A percentile compares a stretch with the other conserved stretches of the same genome.
Evolutionary conservation across 2,329 filamentous ascomycete species (phyloP).

Genomic region (Aspergillus fumigatus): DNA sequence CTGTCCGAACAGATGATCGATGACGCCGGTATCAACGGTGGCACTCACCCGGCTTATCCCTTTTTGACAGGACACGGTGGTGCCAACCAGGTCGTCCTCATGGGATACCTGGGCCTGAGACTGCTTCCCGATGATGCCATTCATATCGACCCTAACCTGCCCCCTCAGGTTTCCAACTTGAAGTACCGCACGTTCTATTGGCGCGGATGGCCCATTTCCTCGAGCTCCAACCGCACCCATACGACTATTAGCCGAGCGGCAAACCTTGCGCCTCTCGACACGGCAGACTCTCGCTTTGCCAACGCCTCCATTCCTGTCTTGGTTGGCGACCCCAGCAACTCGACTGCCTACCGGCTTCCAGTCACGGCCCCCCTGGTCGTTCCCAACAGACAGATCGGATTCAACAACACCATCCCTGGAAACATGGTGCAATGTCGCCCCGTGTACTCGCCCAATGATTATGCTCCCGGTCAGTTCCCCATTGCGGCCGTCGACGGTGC

Average conservation of each 20-base stretch:
- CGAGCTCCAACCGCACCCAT: slow-evolving; percentile 59
- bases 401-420: slow-evolving; percentile 49
- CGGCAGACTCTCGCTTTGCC: slow-evolving; percentile 52
- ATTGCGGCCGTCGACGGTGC: slow-evolving; percentile 63
- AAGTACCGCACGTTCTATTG: slow-evolving; percentile 62
- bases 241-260: slow-evolving; percentile 56
- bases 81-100: slow-evolving; percentile 62
- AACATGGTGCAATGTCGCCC: slow-evolving; percentile 64
- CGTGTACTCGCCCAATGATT: slow-evolving; percentile 44
- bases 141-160: slow-evolving; percentile 60
- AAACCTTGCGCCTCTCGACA: slow-evolving; percentile 41
- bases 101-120: slow-evolving; percentile 63
- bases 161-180: slow-evolving; percentile 59
- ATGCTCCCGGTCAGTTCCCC: slow-evolving; percentile 64
- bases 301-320: slow-evolving; percentile 55
- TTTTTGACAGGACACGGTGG: slow-evolving; percentile 69
- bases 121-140: slow-evolving; percentile 56
- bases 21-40: slow-evolving; percentile 56
- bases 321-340: slow-evolving; percentile 45
- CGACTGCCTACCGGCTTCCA: slow-evolving; percentile 43
- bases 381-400: slow-evolving; percentile 55
- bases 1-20: slow-evolving; percentile 67
- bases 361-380: slow-evolving; percentile 51
- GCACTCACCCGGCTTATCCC: slow-evolving; percentile 64
- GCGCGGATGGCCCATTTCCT: slow-evolving; percentile 60